Conservation (phyloP, 2,329 filamentous ascomycete species). For the Ophiostoma montium region DNA sequence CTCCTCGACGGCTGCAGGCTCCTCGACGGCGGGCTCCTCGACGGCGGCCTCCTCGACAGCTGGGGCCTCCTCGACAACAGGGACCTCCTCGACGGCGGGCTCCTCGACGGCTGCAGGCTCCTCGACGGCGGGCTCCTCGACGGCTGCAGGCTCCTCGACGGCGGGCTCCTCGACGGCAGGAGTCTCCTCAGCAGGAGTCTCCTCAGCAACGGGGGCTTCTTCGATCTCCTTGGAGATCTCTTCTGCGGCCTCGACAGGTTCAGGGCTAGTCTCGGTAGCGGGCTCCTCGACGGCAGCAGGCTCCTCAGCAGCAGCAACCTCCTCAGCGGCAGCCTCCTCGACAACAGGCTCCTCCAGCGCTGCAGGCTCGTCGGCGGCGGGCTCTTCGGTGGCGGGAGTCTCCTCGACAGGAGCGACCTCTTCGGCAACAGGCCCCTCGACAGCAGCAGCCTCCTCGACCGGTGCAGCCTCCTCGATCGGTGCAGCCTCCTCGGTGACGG, state of each 20-base stretch:
- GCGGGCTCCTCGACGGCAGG: no score
- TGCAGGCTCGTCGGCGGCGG: no score
- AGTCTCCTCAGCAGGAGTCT: no score
- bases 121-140: constrained; percentile 2
- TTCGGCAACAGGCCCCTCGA: not conserved
- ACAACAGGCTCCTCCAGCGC: no score
- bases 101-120: not conserved
- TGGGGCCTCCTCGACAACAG: not conserved
- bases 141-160: not conserved
- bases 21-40: not conserved
- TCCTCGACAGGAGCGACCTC: constrained; percentile 1
- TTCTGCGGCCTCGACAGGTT: not conserved
- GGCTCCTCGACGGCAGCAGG: not conserved
- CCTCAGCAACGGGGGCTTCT: not conserved
- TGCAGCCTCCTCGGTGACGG: no score
- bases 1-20: constrained; percentile 6
- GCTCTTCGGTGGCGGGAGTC: not conserved
- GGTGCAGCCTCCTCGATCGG: not conserved
- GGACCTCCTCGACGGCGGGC: not conserved
- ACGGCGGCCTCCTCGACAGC: not conserved
- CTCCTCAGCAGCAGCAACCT: not conserved
- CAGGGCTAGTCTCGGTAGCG: not conserved
- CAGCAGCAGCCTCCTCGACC: not conserved
- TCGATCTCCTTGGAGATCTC: not conserved
- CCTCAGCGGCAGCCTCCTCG: not conserved